A percentile compares a stretch with the other conserved stretches of the same genome.
Conservation (phyloP, 768 basidiomycete genomes). For the Antrodiella citrinella region DNA sequence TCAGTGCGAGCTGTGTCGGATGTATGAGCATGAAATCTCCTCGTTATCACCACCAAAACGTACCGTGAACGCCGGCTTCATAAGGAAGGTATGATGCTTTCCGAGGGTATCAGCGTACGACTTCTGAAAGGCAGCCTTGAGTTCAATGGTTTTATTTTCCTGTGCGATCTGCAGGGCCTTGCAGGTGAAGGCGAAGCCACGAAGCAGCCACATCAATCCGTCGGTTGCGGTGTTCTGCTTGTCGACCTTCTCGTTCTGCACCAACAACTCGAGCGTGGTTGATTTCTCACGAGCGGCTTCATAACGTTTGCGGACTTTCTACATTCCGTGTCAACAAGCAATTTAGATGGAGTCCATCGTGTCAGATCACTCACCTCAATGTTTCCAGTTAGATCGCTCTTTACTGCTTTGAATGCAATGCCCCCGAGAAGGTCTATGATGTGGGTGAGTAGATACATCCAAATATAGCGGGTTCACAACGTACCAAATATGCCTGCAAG, state of each 20-base stretch:
- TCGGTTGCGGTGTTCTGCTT: conserved; percentile 87
- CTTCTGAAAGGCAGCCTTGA: conserved; percentile 66
- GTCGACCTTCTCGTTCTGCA: conserved; percentile 76
- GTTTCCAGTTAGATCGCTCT: conserved; percentile 85
- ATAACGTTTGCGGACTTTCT: conserved; percentile 90
- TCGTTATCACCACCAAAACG: conserved; percentile 21
- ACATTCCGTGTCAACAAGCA: conserved; percentile 2
- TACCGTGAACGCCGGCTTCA: conserved; percentile 46
- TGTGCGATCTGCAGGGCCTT: conserved; percentile 68
- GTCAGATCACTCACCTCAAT: conserved; percentile 54
- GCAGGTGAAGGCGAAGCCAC: conserved; percentile 87
- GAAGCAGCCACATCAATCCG: conserved; percentile 89
- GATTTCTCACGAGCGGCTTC: conserved; percentile 56
- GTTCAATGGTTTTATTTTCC: conserved; percentile 51
- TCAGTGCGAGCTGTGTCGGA: conserved; percentile 47
- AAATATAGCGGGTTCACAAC: conserved; percentile 14
- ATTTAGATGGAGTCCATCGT: background rate
- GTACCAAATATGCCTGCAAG: conserved; percentile 87
- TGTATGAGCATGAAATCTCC: background rate
- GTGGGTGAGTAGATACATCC: background rate
- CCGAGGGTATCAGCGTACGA: conserved; percentile 81
- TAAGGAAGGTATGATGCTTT: conserved; percentile 75
- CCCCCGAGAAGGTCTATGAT: conserved; percentile 75
- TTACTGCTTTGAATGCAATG: conserved; percentile 74
- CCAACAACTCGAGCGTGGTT: conserved; percentile 75